Percentiles rank a stretch among this genome's conserved stretches.
These are phyloP conservation scores for Heracleum sosnowskyi DNA, from an alignment of 129 eudicot genomes.

Conservation along the genomic window DNA sequence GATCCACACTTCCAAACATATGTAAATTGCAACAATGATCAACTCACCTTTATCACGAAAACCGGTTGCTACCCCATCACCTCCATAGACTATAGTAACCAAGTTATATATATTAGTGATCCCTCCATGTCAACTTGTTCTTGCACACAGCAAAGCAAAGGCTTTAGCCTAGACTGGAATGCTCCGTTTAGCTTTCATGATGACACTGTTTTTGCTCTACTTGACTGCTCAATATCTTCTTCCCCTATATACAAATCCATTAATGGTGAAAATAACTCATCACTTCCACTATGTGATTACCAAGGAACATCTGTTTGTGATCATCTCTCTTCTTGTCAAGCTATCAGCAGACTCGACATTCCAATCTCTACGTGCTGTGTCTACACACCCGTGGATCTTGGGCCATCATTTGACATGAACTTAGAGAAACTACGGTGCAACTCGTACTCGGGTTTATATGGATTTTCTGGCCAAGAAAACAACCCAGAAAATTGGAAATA, in stretches of 20 bases:
- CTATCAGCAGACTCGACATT: slow-evolving; percentile 47
- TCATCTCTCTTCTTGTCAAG: slow-evolving; percentile 62
- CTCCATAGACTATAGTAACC: slow-evolving; percentile 55
- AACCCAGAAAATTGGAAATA: slow-evolving; percentile 70
- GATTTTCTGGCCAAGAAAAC: slow-evolving; percentile 39
- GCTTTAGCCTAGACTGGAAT: slow-evolving; percentile 85
- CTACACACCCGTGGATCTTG: slow-evolving; percentile 86
- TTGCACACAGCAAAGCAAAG: slow-evolving; percentile 73
- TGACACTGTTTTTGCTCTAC: slow-evolving; percentile 58
- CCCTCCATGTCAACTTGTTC: slow-evolving; percentile 89
- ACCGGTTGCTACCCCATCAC: slow-evolving; percentile 77
- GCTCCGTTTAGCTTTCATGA: slow-evolving; percentile 77
- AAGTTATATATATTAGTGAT: slow-evolving; percentile 60
- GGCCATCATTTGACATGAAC: slow-evolving; percentile 81
- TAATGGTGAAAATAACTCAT: slow-evolving; percentile 23
- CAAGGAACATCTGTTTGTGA: slow-evolving; percentile 54
- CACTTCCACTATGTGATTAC: slow-evolving; percentile 54
- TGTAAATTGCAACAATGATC: slow-evolving; percentile 54
- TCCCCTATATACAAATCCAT: slow-evolving; percentile 56
- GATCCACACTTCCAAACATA: slow-evolving; percentile 73
- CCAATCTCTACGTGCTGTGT: slow-evolving; percentile 77
- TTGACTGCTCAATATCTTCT: slow-evolving; percentile 48
- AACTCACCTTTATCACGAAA: slow-evolving; percentile 72
- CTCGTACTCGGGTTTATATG: slow-evolving; percentile 70
- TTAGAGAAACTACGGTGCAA: slow-evolving; percentile 54